A percentile compares a stretch with the other conserved stretches of the same genome.
phyloP scores from a whole-genome alignment of 345 rosid species.

The Camelina hispida region DNA sequence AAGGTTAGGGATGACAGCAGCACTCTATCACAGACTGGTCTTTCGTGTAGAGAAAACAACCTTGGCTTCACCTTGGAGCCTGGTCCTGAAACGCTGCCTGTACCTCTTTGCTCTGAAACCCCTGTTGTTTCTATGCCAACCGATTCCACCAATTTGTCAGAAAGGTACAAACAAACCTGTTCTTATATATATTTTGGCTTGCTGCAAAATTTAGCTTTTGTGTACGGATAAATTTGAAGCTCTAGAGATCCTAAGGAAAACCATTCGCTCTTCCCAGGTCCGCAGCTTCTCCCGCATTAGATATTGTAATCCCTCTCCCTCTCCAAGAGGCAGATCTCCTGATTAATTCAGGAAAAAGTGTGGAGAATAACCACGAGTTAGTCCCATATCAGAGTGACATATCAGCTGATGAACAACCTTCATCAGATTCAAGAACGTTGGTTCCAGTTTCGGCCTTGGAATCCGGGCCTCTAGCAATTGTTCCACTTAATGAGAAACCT shows the following conservation, averaged over 20 bases:
- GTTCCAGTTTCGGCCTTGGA: conserved; percentile 59
- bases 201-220: neutral
- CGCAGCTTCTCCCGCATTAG: conserved; percentile 47
- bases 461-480: conserved; percentile 58
- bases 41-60: conserved; percentile 63
- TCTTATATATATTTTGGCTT: neutral
- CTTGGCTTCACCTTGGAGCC: conserved; percentile 92
- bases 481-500: conserved; percentile 65
- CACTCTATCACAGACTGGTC: conserved; percentile 78
- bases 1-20: conserved; percentile 85
- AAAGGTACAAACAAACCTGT: conserved; percentile 53
- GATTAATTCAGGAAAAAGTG: conserved; percentile 39
- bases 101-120: conserved; percentile 54
- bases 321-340: conserved; percentile 34
- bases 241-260: conserved; percentile 34
- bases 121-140: conserved; percentile 46
- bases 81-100: conserved; percentile 43
- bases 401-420: conserved; percentile 47
- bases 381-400: conserved; percentile 51
- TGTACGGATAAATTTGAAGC: conserved; percentile 24
- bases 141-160: conserved; percentile 42
- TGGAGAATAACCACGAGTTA: conserved; percentile 55
- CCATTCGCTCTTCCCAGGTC: conserved; percentile 52
- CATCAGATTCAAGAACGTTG: conserved; percentile 63
- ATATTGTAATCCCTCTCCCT: conserved; percentile 45